A percentile compares a stretch with the other conserved stretches of the same genome.
These are phyloP conservation scores for Curvularia lunata DNA, from an alignment of 2,329 filamentous ascomycete genomes.

Conservation along the genomic window DNA sequence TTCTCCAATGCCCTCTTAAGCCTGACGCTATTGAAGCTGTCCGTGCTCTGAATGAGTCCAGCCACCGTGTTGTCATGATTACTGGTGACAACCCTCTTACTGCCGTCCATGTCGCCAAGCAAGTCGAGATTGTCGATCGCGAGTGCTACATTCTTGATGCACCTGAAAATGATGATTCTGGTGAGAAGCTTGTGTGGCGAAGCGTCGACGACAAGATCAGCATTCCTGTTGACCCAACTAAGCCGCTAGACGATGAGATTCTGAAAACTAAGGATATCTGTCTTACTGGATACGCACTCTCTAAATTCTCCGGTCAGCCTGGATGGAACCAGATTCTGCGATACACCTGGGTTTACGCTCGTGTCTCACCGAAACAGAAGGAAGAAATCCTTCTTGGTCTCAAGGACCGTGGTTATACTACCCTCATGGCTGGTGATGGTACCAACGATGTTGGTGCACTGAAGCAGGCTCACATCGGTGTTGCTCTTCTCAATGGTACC, in stretches of 20 bases:
- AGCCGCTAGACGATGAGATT: slow-evolving; percentile 81
- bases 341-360: slow-evolving; percentile 96
- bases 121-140: slow-evolving; percentile 97
- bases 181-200: slow-evolving; percentile 87
- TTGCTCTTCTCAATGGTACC: slow-evolving; percentile 93
- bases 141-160: slow-evolving; percentile 94
- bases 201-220: slow-evolving; percentile 89
- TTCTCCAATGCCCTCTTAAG: slow-evolving; percentile 94
- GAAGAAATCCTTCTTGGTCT: slow-evolving; percentile 97
- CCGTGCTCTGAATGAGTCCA: slow-evolving; percentile 97
- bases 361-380: slow-evolving; percentile 98
- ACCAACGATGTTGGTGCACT: slow-evolving; percentile 97
- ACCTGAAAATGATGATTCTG: slow-evolving; percentile 84
- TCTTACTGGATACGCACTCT: slow-evolving; percentile 90
- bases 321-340: slow-evolving; percentile 80
- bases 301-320: slow-evolving; percentile 82
- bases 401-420: slow-evolving; percentile 96
- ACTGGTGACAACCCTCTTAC: slow-evolving; percentile 98
- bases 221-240: slow-evolving; percentile 82
- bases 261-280: slow-evolving; percentile 88
- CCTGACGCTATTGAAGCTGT: slow-evolving; percentile 94
- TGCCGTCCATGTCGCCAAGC: slow-evolving; percentile 90
- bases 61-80: slow-evolving; percentile 98
- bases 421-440: slow-evolving; percentile 97
- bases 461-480: slow-evolving; percentile 97